Conservation (phyloP, 768 basidiomycete genomes). For the Tricholoma furcatifolium region DNA sequence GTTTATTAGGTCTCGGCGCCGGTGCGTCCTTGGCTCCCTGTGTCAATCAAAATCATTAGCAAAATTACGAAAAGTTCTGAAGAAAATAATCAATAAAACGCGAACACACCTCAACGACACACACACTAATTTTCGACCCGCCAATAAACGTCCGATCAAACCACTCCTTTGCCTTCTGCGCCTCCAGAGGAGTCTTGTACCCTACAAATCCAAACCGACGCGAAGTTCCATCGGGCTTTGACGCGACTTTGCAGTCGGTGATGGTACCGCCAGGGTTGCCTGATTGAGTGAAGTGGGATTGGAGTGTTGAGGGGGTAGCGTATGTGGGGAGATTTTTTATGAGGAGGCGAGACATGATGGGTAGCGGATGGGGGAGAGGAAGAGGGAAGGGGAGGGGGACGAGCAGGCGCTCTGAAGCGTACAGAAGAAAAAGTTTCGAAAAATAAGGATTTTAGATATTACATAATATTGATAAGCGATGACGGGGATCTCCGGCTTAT, state of each 20-base stretch:
- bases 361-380: too few species aligned
- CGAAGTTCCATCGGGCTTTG: constrained; percentile 73
- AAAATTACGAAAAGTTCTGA: too few species aligned
- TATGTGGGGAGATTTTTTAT: constrained; percentile 78
- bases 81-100: constrained; percentile 8
- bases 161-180: constrained; percentile 73
- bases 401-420: too few species aligned
- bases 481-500: constrained; percentile 16
- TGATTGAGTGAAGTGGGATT: constrained; percentile 65
- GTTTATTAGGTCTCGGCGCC: constrained; percentile 66
- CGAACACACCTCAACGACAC: constrained; percentile 69
- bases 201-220: constrained; percentile 93
- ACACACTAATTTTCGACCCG: constrained; percentile 72
- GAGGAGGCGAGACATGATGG: constrained; percentile 88
- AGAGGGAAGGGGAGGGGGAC: too few species aligned
- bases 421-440: too few species aligned
- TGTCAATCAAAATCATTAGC: too few species aligned
- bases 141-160: constrained; percentile 85
- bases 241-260: constrained; percentile 85
- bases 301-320: constrained; percentile 61
- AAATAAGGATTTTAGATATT: too few species aligned
- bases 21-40: constrained; percentile 73
- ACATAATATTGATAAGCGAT: too few species aligned
- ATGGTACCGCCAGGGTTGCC: constrained; percentile 64
- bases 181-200: constrained; percentile 79